Conservation (phyloP, 2,329 filamentous ascomycete species). For the Sporothrix dimorphospora region DNA sequence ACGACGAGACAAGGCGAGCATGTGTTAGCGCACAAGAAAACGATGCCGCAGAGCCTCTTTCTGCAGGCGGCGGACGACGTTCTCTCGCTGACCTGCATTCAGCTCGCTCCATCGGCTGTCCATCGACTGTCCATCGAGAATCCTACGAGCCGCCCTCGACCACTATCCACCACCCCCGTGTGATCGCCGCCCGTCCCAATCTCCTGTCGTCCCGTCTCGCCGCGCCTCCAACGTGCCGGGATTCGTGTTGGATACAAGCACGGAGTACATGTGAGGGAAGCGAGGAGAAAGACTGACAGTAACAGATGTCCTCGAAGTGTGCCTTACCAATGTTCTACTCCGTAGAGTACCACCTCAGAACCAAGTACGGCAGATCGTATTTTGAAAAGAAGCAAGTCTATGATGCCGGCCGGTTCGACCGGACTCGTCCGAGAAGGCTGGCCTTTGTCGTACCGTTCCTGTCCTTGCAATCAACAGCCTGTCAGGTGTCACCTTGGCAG, state of each 20-base stretch:
- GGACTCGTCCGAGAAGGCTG: not conserved
- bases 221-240: not conserved
- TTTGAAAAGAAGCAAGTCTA: too few relatives aligned
- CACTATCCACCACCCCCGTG: not conserved
- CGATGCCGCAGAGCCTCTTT: not conserved
- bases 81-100: not conserved
- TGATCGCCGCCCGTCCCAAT: not conserved
- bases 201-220: conserved; percentile 6
- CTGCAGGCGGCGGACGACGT: too few relatives aligned
- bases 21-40: not conserved
- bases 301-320: not conserved
- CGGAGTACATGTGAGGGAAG: not conserved
- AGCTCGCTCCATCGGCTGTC: not conserved
- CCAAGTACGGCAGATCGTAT: not conserved
- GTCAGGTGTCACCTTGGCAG: too few relatives aligned
- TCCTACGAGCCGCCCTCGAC: not conserved
- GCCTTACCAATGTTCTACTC: not conserved
- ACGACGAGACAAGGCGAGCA: not conserved
- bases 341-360: too few relatives aligned
- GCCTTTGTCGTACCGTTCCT: too few relatives aligned
- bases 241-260: not conserved
- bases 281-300: not conserved
- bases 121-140: not conserved
- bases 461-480: too few relatives aligned
- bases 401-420: too few relatives aligned